Conservation (phyloP, 129 eudicot genomes). For the Rutidosis leptorrhynchoides region DNA sequence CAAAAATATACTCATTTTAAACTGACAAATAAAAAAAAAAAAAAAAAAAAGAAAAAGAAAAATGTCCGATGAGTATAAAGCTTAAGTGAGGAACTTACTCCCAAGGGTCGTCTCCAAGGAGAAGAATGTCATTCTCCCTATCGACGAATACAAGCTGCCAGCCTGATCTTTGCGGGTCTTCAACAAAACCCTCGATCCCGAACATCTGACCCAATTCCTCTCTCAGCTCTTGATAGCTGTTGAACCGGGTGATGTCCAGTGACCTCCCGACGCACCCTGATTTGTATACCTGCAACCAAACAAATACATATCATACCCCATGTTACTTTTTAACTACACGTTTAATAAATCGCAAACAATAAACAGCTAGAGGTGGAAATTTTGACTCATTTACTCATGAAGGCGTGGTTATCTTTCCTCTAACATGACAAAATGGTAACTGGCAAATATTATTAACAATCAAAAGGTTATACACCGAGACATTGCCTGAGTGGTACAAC, state of each 20-base stretch:
- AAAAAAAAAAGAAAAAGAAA: too few relatives aligned
- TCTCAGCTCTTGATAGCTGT: conserved; percentile 90
- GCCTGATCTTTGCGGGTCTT: conserved; percentile 99
- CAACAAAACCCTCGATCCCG: conserved; percentile 88
- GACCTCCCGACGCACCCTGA: conserved; percentile 96
- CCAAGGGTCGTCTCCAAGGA: conserved; percentile 99
- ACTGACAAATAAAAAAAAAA: too few relatives aligned
- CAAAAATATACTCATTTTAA: background rate
- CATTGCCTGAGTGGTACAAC: too few relatives aligned
- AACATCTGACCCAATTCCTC: conserved; percentile 92
- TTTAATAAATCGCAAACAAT: background rate
- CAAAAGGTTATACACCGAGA: too few relatives aligned
- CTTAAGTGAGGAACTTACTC: conserved; percentile 58
- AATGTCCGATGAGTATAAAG: background rate
- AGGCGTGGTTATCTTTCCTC: background rate
- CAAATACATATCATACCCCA: background rate
- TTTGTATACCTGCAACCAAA: conserved; percentile 73
- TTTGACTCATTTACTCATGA: background rate
- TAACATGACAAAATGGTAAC: background rate
- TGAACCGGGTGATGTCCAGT: conserved; percentile 92
- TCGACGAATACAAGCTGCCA: conserved; percentile 99
- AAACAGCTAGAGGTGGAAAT: background rate
- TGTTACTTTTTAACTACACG: background rate
- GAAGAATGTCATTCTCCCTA: conserved; percentile 99
- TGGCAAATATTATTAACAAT: too few relatives aligned